Evolutionary conservation across 164 flowering plant genomes (phyloP), one percentile per base, ranked within the genome.

Genomic region (Annona squamosa): DNA sequence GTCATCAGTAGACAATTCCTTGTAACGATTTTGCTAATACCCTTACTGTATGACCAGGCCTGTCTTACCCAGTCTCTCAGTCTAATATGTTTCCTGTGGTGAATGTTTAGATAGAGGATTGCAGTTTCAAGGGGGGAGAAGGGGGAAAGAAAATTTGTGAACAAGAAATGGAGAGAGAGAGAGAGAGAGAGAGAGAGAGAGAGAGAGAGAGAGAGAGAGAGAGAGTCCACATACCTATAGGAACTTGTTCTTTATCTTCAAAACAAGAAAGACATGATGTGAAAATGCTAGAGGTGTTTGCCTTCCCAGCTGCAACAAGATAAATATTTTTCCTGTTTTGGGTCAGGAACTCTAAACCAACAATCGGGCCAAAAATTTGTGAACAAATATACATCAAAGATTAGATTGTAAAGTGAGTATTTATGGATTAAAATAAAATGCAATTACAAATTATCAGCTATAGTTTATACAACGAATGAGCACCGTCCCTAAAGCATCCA

Each of bases 191-290:
- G 37, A 26, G 37, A 26, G 61, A 79, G n/a, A 46, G 59, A 16
- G 7, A 70, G 37, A 18, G n/a, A 26, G 37, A 26, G 37, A 26
- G 61, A 79, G n/a, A 46, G 59, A 16, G 7, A 70, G 37, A 18
- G n/a, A 63, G 47, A 76, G 68, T 74, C 73, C 9, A 52, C 59
- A 48, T 82, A 90, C 99, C 98, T 85, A 87, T 89, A 48, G 79
- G 88, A 75, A 84, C 85, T 66, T 80, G 83, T 70, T 78, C 82
- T 59, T 86, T 88, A 74, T 87, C 92, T 44, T 91, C 90, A 45
- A 96, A 91, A 74, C 99, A 95, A 71, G 93, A 86, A 72, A 95
- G 88, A 78, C 98, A 95, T 13, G 88, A 83, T 68, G 82, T 89
- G 16, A 91, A 59, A 37, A 89, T 63, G 46, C 74, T 76, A 44